phyloP scores from a whole-genome alignment of 768 basidiomycete species.

The Lactifluus volemus region DNA sequence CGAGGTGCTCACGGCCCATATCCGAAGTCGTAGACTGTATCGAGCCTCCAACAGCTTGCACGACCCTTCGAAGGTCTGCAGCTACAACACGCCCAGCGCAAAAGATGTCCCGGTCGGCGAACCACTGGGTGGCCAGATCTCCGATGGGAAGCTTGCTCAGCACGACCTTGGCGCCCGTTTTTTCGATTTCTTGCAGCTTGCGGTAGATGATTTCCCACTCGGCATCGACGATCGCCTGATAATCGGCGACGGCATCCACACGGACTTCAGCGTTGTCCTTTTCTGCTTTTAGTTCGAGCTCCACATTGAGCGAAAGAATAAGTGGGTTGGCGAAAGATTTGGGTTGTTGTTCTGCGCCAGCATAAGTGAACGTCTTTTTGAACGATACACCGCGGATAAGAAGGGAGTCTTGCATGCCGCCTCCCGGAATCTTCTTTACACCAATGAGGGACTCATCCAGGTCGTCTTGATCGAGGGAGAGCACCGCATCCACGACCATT shows the following conservation, averaged over 20 bases:
- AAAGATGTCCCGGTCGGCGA: constrained; percentile 97
- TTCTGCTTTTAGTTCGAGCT: constrained; percentile 97
- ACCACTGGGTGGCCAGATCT: constrained; percentile 98
- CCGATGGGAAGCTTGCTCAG: constrained; percentile 97
- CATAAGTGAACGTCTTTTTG: constrained; percentile 99
- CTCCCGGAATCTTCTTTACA: constrained; percentile 95
- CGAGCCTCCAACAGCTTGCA: constrained; percentile 91
- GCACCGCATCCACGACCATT: constrained; percentile 98
- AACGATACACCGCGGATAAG: constrained; percentile 89
- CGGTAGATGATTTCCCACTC: constrained; percentile 99
- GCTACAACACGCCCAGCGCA: constrained; percentile 93
- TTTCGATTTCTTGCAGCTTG: constrained; percentile 91
- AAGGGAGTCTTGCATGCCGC: constrained; percentile 93
- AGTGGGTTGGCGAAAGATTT: constrained; percentile 85
- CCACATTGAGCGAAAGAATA: constrained; percentile 92
- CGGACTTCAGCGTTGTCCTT: constrained; percentile 99
- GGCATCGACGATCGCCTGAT: constrained; percentile 98
- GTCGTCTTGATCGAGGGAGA: constrained; percentile 85
- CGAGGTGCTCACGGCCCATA: constrained; percentile 82
- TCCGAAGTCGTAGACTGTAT: constrained; percentile 95
- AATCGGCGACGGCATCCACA: constrained; percentile 93
- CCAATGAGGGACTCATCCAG: constrained; percentile 95
- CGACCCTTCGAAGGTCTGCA: constrained; percentile 86
- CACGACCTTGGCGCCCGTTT: constrained; percentile 95
- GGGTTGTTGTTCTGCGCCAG: constrained; percentile 98